phyloP scores from a whole-genome alignment of 129 eudicot species.

The Heracleum sosnowskyi region DNA sequence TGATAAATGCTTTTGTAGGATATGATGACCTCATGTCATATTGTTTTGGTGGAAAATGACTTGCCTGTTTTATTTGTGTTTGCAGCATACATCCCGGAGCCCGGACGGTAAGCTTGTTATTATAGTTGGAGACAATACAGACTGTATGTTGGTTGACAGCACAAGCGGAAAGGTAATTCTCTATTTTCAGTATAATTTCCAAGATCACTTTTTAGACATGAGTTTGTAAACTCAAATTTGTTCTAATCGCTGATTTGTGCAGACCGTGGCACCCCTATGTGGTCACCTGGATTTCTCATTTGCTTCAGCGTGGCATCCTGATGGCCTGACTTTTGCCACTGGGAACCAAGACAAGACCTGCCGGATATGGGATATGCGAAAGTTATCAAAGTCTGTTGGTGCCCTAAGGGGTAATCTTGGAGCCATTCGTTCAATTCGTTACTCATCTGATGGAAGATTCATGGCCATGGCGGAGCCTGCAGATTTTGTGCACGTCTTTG shows the following conservation, averaged over 20 bases:
- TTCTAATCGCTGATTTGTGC: conserved; percentile 10
- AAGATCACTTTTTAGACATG: not conserved
- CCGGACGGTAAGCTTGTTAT: conserved; percentile 59
- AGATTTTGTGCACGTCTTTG: conserved; percentile 81
- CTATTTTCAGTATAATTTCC: not conserved
- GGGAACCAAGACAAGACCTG: conserved; percentile 92
- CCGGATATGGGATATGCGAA: conserved; percentile 75
- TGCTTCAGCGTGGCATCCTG: conserved; percentile 94
- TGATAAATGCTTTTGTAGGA: not conserved
- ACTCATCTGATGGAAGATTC: conserved; percentile 72
- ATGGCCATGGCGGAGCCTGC: conserved; percentile 96
- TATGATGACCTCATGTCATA: not conserved
- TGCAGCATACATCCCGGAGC: conserved; percentile 80
- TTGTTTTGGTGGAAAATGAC: not conserved
- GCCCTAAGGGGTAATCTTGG: conserved; percentile 68
- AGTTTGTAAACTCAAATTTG: not conserved
- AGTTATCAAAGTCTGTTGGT: conserved; percentile 47
- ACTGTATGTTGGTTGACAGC: conserved; percentile 59
- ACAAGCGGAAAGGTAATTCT: conserved; percentile 54
- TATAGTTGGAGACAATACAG: conserved; percentile 73
- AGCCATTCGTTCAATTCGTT: conserved; percentile 78
- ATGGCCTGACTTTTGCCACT: conserved; percentile 60
- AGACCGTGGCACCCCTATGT: conserved; percentile 48
- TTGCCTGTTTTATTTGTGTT: not conserved
- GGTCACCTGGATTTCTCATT: conserved; percentile 85